Conservation (phyloP, 1,139 yeast genomes). For the Scheffersomyces cryptocercus region DNA sequence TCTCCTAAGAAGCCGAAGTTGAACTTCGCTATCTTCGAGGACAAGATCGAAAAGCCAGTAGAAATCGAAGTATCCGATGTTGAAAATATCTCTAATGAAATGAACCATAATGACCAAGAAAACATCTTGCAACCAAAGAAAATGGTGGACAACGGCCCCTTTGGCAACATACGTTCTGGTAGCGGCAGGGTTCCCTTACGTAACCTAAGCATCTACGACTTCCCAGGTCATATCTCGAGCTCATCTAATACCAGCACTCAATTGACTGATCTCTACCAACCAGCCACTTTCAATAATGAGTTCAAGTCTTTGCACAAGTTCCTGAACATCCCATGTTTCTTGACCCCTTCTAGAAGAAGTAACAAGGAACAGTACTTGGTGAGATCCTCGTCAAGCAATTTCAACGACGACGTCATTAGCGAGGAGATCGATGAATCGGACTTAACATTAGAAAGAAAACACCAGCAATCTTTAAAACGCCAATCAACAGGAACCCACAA, state of each 20-base stretch:
- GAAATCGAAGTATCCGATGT: not conserved
- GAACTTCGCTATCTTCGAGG: constrained; percentile 42
- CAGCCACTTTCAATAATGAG: constrained; percentile 33
- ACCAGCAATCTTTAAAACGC: constrained; percentile 3
- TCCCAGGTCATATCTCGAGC: constrained; percentile 31
- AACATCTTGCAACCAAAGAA: constrained; percentile 45
- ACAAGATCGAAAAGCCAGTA: constrained; percentile 15
- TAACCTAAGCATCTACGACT: constrained; percentile 33
- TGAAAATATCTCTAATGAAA: constrained; percentile 19
- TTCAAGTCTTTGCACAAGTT: constrained; percentile 37
- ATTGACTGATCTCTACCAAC: constrained; percentile 35
- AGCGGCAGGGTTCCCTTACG: constrained; percentile 31
- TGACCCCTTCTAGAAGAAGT: constrained; percentile 35
- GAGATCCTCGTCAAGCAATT: constrained; percentile 13
- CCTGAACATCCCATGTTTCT: constrained; percentile 30
- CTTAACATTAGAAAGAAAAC: constrained; percentile 14
- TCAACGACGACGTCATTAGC: constrained; percentile 16
- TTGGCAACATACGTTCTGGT: constrained; percentile 4
- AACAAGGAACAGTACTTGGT: constrained; percentile 26
- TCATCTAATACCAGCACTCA: constrained; percentile 12
- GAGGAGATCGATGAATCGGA: constrained; percentile 34
- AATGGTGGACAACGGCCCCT: constrained; percentile 11
- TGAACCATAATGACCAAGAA: constrained; percentile 42
- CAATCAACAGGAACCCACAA: constrained; percentile 22
- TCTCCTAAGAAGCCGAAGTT: constrained; percentile 21